These are phyloP conservation scores for Sugiyamaella xylanicola DNA, from an alignment of 1,139 yeast species.

Conservation along the genomic window DNA sequence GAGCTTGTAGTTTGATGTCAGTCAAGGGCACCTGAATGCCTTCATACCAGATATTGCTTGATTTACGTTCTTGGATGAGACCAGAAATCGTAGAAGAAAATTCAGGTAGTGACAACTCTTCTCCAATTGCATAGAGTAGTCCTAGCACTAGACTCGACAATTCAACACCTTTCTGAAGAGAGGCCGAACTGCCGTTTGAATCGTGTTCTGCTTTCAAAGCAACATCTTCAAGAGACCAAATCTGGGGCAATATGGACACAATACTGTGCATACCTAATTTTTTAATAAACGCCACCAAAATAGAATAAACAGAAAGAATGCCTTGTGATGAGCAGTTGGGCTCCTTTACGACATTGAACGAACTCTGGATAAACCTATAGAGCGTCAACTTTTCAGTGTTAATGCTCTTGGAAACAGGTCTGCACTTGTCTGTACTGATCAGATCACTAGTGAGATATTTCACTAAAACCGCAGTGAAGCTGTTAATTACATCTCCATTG, in stretches of 20 bases:
- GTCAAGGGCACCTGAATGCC: conserved; percentile 25
- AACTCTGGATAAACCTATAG: conserved; percentile 30
- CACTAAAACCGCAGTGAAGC: conserved; percentile 35
- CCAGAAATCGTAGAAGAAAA: conserved; percentile 24
- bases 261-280: conserved; percentile 29
- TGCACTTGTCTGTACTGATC: conserved; percentile 22
- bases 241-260: conserved; percentile 28
- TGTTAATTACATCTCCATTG: conserved; percentile 33
- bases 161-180: conserved; percentile 25
- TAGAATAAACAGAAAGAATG: conserved; percentile 29
- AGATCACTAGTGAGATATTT: conserved; percentile 30
- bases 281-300: conserved; percentile 27
- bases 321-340: conserved; percentile 24
- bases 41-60: conserved; percentile 28
- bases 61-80: conserved; percentile 28
- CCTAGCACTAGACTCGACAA: conserved; percentile 31
- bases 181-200: not conserved
- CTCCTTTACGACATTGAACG: conserved; percentile 26
- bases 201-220: conserved; percentile 17
- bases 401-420: conserved; percentile 18
- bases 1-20: conserved; percentile 13
- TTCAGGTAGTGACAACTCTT: conserved; percentile 24
- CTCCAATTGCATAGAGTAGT: conserved; percentile 31
- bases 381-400: conserved; percentile 30
- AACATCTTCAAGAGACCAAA: conserved; percentile 29